A percentile compares a stretch with the other conserved stretches of the same genome.
Conservation (phyloP, 208 protist genomes). For the Wallacemonas sp. region DNA sequence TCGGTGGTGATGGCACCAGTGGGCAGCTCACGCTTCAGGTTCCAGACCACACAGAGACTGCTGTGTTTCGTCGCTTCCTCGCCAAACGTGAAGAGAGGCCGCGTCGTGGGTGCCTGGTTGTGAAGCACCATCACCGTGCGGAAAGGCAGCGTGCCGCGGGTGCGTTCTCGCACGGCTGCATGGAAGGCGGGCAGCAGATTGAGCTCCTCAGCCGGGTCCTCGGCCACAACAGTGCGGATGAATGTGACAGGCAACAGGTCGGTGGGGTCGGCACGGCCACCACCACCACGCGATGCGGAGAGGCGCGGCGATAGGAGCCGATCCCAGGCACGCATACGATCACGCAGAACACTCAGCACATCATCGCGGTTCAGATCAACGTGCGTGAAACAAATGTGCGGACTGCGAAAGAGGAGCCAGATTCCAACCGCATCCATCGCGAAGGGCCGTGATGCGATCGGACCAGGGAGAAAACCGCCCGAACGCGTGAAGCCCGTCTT, state of each 20-base stretch:
- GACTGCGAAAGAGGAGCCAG: slow-evolving; percentile 77
- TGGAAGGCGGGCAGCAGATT: slow-evolving; percentile 64
- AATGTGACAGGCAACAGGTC: slow-evolving; percentile 52
- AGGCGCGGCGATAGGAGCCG: slow-evolving; percentile 26
- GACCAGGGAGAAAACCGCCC: slow-evolving; percentile 17
- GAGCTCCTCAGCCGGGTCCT: slow-evolving; percentile 63
- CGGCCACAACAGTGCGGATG: slow-evolving; percentile 70
- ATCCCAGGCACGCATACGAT: slow-evolving; percentile 63
- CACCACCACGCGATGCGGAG: neutral
- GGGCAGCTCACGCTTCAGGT: slow-evolving; percentile 27
- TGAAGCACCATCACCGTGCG: slow-evolving; percentile 76
- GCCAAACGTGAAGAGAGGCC: slow-evolving; percentile 41
- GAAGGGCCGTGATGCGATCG: slow-evolving; percentile 22
- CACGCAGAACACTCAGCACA: slow-evolving; percentile 46
- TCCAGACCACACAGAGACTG: slow-evolving; percentile 54
- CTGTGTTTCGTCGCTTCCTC: slow-evolving; percentile 24
- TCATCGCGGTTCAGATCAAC: slow-evolving; percentile 68
- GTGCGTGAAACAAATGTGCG: slow-evolving; percentile 85
- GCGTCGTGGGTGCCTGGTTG: slow-evolving; percentile 59
- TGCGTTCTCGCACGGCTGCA: slow-evolving; percentile 39
- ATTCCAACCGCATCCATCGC: slow-evolving; percentile 62
- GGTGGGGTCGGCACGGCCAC: too few relatives aligned
- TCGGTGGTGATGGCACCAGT: neutral
- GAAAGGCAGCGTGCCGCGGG: slow-evolving; percentile 47
- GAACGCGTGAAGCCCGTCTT: slow-evolving; percentile 34